Percentiles rank a stretch among this genome's conserved stretches.
Evolutionary conservation across 352 stramenopile genomes (phyloP).

Genomic region (Pythium oligandrum): DNA sequence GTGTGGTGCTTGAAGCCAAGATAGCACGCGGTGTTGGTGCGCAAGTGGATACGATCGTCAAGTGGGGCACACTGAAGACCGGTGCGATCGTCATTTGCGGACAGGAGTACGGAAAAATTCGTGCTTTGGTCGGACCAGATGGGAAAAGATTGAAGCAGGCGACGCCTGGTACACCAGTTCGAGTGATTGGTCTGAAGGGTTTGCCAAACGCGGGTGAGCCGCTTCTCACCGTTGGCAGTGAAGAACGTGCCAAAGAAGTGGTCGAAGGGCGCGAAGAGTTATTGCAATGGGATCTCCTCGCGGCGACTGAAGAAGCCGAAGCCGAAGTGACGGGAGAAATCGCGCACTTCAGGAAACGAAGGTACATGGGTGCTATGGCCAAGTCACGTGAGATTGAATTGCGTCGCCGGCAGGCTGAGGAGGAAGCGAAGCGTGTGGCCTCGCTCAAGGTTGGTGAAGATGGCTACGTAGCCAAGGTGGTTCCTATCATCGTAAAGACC

Average conservation of each 20-base stretch:
- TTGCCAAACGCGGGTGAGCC: slow-evolving; percentile 74
- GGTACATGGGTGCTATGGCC: slow-evolving; percentile 41
- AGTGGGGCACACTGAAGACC: slow-evolving; percentile 94
- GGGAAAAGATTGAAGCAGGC: slow-evolving; percentile 88
- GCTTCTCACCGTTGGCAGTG: slow-evolving; percentile 63
- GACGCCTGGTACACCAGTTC: slow-evolving; percentile 88
- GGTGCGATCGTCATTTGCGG: slow-evolving; percentile 95
- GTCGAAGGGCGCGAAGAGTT: slow-evolving; percentile 64
- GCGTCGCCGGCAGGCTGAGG: slow-evolving; percentile 52
- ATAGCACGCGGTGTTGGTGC: slow-evolving; percentile 93
- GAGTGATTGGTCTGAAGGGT: slow-evolving; percentile 82
- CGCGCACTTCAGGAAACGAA: slow-evolving; percentile 28
- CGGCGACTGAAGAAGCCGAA: slow-evolving; percentile 47
- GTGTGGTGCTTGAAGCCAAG: slow-evolving; percentile 94
- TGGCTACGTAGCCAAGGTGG: slow-evolving; percentile 88
- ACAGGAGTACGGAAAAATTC: slow-evolving; percentile 93
- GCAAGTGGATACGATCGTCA: slow-evolving; percentile 94
- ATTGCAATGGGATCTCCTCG: slow-evolving; percentile 73
- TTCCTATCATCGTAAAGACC: slow-evolving; percentile 98
- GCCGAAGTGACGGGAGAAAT: slow-evolving; percentile 25
- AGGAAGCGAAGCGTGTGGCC: slow-evolving; percentile 68
- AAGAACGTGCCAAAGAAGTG: slow-evolving; percentile 80
- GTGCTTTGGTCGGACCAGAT: slow-evolving; percentile 56
- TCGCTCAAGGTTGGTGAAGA: slow-evolving; percentile 64
- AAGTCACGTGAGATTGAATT: slow-evolving; percentile 72